phyloP scores from a whole-genome alignment of 345 rosid genomes.

The Capsella bursapastoris region DNA sequence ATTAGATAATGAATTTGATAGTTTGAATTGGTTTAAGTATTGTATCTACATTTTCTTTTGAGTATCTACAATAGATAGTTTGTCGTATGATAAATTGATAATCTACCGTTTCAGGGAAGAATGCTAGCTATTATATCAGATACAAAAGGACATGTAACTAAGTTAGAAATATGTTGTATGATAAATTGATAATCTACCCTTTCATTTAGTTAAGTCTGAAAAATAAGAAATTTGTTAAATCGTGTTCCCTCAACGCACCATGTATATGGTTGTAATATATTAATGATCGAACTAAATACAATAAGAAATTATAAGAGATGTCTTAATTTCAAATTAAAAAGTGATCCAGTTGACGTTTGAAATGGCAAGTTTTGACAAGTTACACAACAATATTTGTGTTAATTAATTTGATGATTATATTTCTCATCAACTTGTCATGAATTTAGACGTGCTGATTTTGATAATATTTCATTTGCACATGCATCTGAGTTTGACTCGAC shows the following conservation, averaged over 20 bases:
- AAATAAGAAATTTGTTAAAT: no score
- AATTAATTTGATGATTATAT: neutral
- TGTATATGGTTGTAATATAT: neutral
- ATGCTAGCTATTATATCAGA: no score
- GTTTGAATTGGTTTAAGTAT: neutral
- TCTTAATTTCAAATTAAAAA: neutral
- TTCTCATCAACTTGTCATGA: neutral
- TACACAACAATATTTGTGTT: neutral
- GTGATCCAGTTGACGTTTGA: conserved; percentile 7
- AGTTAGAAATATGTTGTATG: no score
- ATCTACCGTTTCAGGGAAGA: no score
- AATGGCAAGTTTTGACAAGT: neutral
- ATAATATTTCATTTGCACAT: no score
- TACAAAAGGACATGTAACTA: no score
- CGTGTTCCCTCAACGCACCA: neutral
- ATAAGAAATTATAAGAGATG: neutral
- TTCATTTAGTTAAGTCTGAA: no score
- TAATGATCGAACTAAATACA: neutral
- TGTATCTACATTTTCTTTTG: neutral
- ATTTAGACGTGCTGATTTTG: neutral
- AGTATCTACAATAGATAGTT: no score
- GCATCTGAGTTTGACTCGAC: conserved; percentile 16
- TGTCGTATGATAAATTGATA: no score
- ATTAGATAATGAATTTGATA: neutral
- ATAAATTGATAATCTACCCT: no score